phyloP scores from a whole-genome alignment of 345 rosid genomes.

The Melaleuca quinquenervia region DNA sequence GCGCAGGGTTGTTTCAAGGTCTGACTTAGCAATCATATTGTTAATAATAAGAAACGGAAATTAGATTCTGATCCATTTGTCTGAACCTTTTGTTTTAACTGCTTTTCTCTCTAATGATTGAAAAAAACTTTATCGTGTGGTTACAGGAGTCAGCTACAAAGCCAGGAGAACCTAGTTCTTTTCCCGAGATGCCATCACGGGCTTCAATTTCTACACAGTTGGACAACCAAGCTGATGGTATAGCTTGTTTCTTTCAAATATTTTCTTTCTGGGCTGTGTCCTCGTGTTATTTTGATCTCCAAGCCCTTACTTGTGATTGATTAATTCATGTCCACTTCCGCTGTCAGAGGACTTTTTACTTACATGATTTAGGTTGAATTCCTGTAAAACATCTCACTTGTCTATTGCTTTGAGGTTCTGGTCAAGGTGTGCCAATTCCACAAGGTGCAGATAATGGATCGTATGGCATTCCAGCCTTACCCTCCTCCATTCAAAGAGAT shows the following conservation, averaged over 20 bases:
- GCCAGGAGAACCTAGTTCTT: constrained; percentile 40
- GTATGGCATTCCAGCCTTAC: constrained; percentile 15
- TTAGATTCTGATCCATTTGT: not conserved
- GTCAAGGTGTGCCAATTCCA: constrained; percentile 9
- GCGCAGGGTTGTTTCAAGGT: not conserved
- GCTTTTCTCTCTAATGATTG: not conserved
- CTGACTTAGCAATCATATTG: not conserved
- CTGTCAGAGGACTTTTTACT: not conserved
- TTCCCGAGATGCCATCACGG: constrained; percentile 22
- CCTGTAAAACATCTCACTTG: not conserved
- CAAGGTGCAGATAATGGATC: constrained; percentile 33
- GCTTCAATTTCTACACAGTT: constrained; percentile 9
- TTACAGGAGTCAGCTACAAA: constrained; percentile 35
- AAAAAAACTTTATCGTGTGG: not conserved
- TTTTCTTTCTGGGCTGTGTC: not conserved
- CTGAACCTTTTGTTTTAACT: not conserved
- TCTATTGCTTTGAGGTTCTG: constrained; percentile 24
- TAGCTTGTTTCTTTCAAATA: not conserved
- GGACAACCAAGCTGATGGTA: constrained; percentile 37
- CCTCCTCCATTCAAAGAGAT: constrained; percentile 14
- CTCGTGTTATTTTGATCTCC: not conserved
- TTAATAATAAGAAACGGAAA: not conserved
- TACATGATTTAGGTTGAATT: not conserved
- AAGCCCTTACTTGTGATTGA: not conserved
- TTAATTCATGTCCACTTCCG: not conserved